phyloP scores from a whole-genome alignment of 805 yeast species.

The Debaryomyces maramus region DNA sequence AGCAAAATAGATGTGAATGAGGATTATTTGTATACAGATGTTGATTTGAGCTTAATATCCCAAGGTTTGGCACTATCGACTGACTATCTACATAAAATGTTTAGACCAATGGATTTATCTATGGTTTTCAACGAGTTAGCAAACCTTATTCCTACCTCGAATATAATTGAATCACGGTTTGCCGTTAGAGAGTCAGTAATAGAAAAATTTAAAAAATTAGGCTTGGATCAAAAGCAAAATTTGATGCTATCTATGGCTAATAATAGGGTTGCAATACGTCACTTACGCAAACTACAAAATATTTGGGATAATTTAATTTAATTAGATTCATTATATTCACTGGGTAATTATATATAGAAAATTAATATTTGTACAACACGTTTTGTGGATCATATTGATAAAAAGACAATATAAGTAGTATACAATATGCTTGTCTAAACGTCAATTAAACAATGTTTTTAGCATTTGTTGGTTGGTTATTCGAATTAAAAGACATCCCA shows the following conservation, averaged over 20 bases:
- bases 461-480: slow-evolving; percentile 26
- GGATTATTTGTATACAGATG: slow-evolving; percentile 39
- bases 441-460: slow-evolving; percentile 22
- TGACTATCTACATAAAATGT: slow-evolving; percentile 19
- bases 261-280: slow-evolving; percentile 5
- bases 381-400: background rate
- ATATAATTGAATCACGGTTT: slow-evolving; percentile 2
- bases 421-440: slow-evolving; percentile 1
- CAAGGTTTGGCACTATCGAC: slow-evolving; percentile 24
- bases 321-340: background rate
- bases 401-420: slow-evolving; percentile 2
- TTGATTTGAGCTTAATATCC: slow-evolving; percentile 37
- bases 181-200: slow-evolving; percentile 2
- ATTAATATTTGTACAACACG: background rate
- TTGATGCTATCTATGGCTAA: slow-evolving; percentile 6
- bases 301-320: slow-evolving; percentile 16
- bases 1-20: slow-evolving; percentile 50
- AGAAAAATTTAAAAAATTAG: slow-evolving; percentile 9
- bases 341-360: background rate
- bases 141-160: background rate
- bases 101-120: slow-evolving; percentile 21
- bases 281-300: slow-evolving; percentile 11
- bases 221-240: slow-evolving; percentile 19
- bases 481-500: slow-evolving; percentile 13
- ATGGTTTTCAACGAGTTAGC: slow-evolving; percentile 4